These are phyloP conservation scores for Sophora flavescens DNA, from an alignment of 306 rosid species.

Conservation along the genomic window DNA sequence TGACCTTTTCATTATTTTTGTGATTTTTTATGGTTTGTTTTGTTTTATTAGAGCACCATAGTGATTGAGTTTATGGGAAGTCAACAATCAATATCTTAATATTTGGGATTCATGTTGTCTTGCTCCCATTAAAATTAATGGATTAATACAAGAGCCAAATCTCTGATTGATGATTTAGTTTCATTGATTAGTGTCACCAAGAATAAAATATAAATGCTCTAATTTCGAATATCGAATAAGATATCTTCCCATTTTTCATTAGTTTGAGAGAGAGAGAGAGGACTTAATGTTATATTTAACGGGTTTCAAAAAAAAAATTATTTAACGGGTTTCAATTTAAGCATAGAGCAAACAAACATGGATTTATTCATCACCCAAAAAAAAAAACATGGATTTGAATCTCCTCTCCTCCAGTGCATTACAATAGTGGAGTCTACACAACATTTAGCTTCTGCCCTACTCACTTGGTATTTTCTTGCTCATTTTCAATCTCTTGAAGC, in stretches of 20 bases:
- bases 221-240: not conserved
- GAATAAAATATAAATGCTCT: conserved; percentile 10
- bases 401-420: not conserved
- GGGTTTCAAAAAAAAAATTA: not conserved
- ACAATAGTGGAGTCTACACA: not conserved
- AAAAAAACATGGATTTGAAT: conserved; percentile 12
- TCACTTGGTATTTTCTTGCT: not conserved
- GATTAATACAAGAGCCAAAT: not conserved
- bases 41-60: conserved; percentile 1
- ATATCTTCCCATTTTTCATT: not conserved
- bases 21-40: not conserved
- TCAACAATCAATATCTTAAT: conserved; percentile 40
- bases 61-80: conserved; percentile 2
- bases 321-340: not conserved
- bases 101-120: conserved; percentile 39
- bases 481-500: not conserved
- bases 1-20: not conserved
- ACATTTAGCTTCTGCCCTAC: not conserved
- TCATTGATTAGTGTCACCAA: not conserved
- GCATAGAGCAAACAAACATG: not conserved
- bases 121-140: not conserved
- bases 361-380: too few species aligned
- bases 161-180: not conserved
- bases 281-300: not conserved
- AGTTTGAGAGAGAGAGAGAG: not conserved